A percentile compares a stretch with the other conserved stretches of the same genome.
These are phyloP conservation scores for Alectoria sarmentosa DNA, from an alignment of 495 filamentous ascomycete genomes.

Conservation along the genomic window DNA sequence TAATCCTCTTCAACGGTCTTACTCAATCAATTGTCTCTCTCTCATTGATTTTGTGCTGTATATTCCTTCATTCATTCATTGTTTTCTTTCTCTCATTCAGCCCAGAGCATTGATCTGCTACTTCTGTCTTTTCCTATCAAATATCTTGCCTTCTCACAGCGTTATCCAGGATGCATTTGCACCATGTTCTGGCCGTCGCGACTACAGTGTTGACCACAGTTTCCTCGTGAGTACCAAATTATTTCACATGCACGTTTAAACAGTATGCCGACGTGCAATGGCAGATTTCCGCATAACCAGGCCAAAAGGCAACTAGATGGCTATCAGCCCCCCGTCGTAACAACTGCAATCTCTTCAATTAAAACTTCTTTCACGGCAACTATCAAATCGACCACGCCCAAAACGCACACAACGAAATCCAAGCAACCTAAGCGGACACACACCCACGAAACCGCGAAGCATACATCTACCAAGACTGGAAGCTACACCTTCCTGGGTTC, in stretches of 20 bases:
- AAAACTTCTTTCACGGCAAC: not conserved
- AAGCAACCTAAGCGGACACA: not conserved
- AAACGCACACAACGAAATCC: not conserved
- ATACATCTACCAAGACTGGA: not conserved
- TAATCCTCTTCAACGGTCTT: not conserved
- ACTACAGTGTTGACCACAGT: slow-evolving; percentile 13
- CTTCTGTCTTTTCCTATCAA: not conserved
- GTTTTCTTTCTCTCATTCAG: not conserved
- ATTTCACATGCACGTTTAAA: not conserved
- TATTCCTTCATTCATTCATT: not conserved
- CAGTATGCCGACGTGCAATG: not conserved
- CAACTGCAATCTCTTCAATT: not conserved
- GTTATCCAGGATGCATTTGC: slow-evolving; percentile 12
- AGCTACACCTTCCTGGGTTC: not conserved
- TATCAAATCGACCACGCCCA: not conserved
- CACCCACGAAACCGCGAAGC: not conserved
- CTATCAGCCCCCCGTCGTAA: not conserved
- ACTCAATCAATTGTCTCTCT: not conserved
- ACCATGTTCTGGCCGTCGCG: not conserved
- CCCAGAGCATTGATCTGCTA: slow-evolving; percentile 3
- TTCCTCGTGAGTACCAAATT: slow-evolving; percentile 12
- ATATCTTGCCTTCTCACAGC: not conserved
- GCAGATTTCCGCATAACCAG: not conserved
- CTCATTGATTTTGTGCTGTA: not conserved
- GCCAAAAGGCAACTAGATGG: not conserved